Conservation (phyloP, 2,329 filamentous ascomycete species). For the Aspergillus terreus region DNA sequence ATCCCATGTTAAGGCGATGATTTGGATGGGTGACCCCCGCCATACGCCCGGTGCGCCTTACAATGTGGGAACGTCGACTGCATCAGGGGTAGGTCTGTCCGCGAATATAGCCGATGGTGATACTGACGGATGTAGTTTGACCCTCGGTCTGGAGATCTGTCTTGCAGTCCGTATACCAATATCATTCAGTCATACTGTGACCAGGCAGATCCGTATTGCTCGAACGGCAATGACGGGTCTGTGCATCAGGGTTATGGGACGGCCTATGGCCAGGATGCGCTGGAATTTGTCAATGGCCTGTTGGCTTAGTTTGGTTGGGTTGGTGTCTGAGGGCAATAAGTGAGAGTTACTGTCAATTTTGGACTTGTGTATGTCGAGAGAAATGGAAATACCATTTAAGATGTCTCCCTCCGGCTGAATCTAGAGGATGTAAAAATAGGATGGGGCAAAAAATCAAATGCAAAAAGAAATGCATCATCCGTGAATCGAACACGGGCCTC, state of each 20-base stretch:
- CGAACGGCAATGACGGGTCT: constrained; percentile 56
- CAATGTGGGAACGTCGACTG: constrained; percentile 58
- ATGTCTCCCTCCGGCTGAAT: too few species aligned
- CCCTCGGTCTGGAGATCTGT: constrained; percentile 48
- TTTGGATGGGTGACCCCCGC: constrained; percentile 63
- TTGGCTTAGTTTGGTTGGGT: constrained; percentile 3
- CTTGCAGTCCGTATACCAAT: constrained; percentile 50
- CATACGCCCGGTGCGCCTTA: constrained; percentile 55
- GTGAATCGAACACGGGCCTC: constrained; percentile 47
- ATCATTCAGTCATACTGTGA: constrained; percentile 64
- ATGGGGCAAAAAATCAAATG: too few species aligned
- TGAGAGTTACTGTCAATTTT: too few species aligned
- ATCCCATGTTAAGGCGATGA: constrained; percentile 58
- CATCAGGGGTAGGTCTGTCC: constrained; percentile 52
- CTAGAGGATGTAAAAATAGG: too few species aligned
- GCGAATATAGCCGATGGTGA: background rate
- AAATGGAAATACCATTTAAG: too few species aligned
- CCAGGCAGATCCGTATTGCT: constrained; percentile 60
- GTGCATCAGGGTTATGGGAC: constrained; percentile 58
- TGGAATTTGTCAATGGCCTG: constrained; percentile 53
- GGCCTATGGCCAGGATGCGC: constrained; percentile 56
- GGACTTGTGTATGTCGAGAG: too few species aligned
- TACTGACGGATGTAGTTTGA: constrained; percentile 49
- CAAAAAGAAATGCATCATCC: constrained; percentile 32
- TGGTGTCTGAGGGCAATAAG: background rate